Evolutionary conservation across 2,329 filamentous ascomycete genomes (phyloP).

Genomic region (Talaromyces pinophilus): DNA sequence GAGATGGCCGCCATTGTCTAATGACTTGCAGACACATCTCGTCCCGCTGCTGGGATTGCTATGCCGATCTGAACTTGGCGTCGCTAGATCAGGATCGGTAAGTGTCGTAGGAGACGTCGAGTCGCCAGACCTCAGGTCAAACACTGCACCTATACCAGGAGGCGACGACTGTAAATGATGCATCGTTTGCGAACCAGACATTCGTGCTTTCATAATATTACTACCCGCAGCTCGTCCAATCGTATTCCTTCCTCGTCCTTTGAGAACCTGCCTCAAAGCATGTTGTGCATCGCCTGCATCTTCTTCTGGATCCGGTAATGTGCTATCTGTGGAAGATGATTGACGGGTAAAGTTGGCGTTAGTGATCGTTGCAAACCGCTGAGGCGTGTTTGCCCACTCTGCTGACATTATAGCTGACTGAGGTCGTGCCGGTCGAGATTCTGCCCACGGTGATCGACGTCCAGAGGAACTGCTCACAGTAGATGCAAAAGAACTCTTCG

Average conservation of each 20-base stretch:
- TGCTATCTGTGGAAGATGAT: slow-evolving; percentile 31
- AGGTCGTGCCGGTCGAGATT: slow-evolving; percentile 34
- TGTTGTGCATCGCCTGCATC: slow-evolving; percentile 48
- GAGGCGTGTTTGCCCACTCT: slow-evolving; percentile 38
- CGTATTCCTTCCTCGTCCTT: slow-evolving; percentile 34
- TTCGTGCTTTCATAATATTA: slow-evolving; percentile 23
- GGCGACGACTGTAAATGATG: slow-evolving; percentile 48
- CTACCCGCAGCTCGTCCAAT: slow-evolving; percentile 34
- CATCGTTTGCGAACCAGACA: slow-evolving; percentile 36
- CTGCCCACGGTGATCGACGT: slow-evolving; percentile 45
- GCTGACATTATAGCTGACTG: slow-evolving; percentile 28
- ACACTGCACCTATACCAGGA: slow-evolving; percentile 39
- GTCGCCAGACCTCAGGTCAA: slow-evolving; percentile 42
- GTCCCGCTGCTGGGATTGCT: slow-evolving; percentile 56
- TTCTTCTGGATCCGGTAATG: slow-evolving; percentile 32
- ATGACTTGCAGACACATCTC: slow-evolving; percentile 59
- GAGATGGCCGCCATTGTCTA: slow-evolving; percentile 55
- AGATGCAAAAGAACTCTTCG: slow-evolving; percentile 48
- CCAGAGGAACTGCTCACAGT: slow-evolving; percentile 44
- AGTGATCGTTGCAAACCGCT: slow-evolving; percentile 35
- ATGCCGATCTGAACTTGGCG: slow-evolving; percentile 56
- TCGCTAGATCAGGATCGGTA: slow-evolving; percentile 53
- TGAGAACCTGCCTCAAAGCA: slow-evolving; percentile 50
- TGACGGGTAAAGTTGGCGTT: slow-evolving; percentile 38
- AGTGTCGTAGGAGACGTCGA: slow-evolving; percentile 53